A percentile compares a stretch with the other conserved stretches of the same genome.
Evolutionary conservation across 2,329 filamentous ascomycete species (phyloP).

Genomic region (Talaromyces verruculosus): DNA sequence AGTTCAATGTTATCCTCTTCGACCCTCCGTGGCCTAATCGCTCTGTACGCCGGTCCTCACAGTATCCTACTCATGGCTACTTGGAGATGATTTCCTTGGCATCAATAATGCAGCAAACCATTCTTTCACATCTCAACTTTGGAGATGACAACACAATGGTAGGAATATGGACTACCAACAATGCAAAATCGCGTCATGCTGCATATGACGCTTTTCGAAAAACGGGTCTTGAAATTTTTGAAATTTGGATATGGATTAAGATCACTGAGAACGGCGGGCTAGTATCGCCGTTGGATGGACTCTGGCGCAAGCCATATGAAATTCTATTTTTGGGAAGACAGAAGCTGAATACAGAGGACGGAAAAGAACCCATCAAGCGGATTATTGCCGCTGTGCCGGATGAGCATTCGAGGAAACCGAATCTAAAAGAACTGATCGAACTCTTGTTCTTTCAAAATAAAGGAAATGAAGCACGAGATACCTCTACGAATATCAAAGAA

Average conservation of each 20-base stretch:
- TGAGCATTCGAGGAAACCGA: slow-evolving; percentile 65
- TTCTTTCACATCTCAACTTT: slow-evolving; percentile 44
- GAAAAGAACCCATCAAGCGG: slow-evolving; percentile 42
- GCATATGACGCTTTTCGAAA: slow-evolving; percentile 46
- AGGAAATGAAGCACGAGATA: background rate
- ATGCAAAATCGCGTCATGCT: slow-evolving; percentile 48
- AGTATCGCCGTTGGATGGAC: slow-evolving; percentile 51
- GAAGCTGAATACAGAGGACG: slow-evolving; percentile 18
- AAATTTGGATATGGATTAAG: slow-evolving; percentile 68
- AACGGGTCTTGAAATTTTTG: slow-evolving; percentile 52
- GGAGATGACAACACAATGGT: slow-evolving; percentile 42
- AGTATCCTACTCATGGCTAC: slow-evolving; percentile 45
- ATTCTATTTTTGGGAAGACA: slow-evolving; percentile 51
- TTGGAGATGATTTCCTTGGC: slow-evolving; percentile 33
- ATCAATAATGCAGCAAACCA: slow-evolving; percentile 42
- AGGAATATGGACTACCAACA: slow-evolving; percentile 64
- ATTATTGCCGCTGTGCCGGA: slow-evolving; percentile 62
- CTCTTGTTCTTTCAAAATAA: slow-evolving; percentile 25
- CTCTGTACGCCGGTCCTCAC: slow-evolving; percentile 55
- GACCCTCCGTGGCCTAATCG: slow-evolving; percentile 66
- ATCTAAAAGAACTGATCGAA: slow-evolving; percentile 57
- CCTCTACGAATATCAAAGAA: background rate
- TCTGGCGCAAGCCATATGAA: slow-evolving; percentile 64
- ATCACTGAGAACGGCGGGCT: slow-evolving; percentile 55
- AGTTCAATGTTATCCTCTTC: slow-evolving; percentile 60